Percentiles rank a stretch among this genome's conserved stretches.
Conservation (phyloP, 1,284 basidiomycete genomes). For the Cryptococcus neoformans region DNA sequence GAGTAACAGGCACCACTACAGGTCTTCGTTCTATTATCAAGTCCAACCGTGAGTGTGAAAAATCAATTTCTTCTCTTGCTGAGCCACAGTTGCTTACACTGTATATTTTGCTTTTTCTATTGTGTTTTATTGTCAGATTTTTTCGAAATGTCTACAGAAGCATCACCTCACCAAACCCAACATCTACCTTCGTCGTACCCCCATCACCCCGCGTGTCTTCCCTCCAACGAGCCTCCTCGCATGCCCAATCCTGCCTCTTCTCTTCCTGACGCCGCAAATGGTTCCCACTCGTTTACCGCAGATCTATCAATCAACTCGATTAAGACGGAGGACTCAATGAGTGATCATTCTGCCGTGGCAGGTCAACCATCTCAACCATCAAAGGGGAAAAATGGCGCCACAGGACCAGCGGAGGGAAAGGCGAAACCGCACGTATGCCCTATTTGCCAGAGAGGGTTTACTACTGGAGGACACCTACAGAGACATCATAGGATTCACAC, state of each 20-base stretch:
- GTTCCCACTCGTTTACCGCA: slow-evolving; percentile 7
- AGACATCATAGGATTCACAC: slow-evolving; percentile 48
- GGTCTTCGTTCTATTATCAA: too few species aligned
- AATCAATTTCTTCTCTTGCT: too few species aligned
- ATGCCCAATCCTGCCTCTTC: slow-evolving; percentile 4
- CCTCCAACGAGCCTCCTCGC: not conserved
- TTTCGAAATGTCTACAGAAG: slow-evolving; percentile 16
- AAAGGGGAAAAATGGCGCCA: slow-evolving; percentile 46
- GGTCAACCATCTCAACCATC: slow-evolving; percentile 1
- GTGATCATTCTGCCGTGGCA: not conserved
- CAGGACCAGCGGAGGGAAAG: slow-evolving; percentile 46
- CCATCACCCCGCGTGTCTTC: slow-evolving; percentile 6
- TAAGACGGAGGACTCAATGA: slow-evolving; percentile 15
- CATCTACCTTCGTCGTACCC: slow-evolving; percentile 5
- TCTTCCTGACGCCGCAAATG: slow-evolving; percentile 4
- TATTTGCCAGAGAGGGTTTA: slow-evolving; percentile 42
- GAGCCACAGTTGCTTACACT: not conserved
- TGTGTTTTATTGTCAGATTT: not conserved
- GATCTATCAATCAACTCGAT: slow-evolving; percentile 13
- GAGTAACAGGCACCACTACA: too few species aligned
- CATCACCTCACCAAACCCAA: slow-evolving; percentile 13
- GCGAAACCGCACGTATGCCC: slow-evolving; percentile 46
- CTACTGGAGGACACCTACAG: slow-evolving; percentile 46
- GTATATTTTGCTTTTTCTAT: not conserved
- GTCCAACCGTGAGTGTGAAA: too few species aligned